Conservation (phyloP, 805 yeast genomes). For the Tetrapisispora namnaoensis region DNA sequence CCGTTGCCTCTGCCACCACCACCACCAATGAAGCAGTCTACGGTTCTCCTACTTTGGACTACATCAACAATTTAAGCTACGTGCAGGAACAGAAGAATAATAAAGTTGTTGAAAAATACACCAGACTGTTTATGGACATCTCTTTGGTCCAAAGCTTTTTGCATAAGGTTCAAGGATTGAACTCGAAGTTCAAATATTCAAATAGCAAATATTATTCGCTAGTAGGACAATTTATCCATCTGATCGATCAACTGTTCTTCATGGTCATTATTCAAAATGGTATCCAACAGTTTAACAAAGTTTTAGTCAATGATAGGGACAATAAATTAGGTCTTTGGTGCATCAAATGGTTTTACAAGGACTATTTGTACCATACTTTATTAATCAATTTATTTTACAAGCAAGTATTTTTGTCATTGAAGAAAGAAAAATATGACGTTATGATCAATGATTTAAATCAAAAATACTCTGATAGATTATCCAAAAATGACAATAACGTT, state of each 20-base stretch:
- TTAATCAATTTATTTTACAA: not conserved
- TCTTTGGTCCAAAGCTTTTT: not conserved
- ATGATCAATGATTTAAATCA: not conserved
- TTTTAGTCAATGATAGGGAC: not conserved
- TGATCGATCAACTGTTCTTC: not conserved
- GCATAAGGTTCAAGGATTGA: not conserved
- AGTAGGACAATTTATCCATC: not conserved
- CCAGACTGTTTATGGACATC: not conserved
- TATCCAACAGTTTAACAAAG: not conserved
- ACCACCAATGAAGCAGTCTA: not conserved
- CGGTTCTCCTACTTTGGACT: not conserved
- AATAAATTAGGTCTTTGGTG: not conserved
- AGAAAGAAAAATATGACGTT: not conserved
- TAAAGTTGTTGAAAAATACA: not conserved
- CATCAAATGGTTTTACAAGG: not conserved
- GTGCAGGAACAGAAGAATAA: not conserved
- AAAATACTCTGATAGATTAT: not conserved
- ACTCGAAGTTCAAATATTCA: not conserved
- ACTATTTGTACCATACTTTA: not conserved
- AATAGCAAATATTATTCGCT: not conserved
- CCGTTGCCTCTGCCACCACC: not conserved
- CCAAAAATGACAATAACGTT: not conserved
- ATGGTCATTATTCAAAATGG: slow-evolving; percentile 1
- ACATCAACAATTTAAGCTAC: not conserved
- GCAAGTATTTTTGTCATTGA: not conserved